Evolutionary conservation across 2,329 filamentous ascomycete genomes (phyloP), one percentile per base, ranked within the genome.

Genomic region (Polychaeton citri): DNA sequence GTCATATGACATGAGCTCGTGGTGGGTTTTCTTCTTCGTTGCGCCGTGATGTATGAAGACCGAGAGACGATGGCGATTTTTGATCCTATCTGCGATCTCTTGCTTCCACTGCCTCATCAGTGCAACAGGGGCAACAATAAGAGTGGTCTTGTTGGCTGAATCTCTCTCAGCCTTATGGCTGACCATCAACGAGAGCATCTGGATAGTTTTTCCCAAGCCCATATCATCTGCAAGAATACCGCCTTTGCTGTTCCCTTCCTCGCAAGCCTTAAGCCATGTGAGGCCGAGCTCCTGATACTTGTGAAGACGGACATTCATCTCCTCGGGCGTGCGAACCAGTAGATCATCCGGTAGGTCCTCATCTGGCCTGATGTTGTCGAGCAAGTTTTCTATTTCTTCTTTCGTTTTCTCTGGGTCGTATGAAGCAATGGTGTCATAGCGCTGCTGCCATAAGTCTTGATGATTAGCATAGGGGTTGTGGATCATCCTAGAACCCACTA

Each of bases 191-290:
- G 86, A 74, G 16, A 95, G 65, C 4, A 82, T 79, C 42, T 88
- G 84, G 17, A 94, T 79, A 0, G 83, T 88, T 59, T 90, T 88
- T 6, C 83, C 83, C 8, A 88, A 63, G 6, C 83, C 83, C 83
- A 88, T 90, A 43, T 85, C 81, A 49, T 85, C 81, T 1, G 78
- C 80, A 17, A 87, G 64, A 37, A 88, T 84, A 16, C 81, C 79
- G 13, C 82, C 82, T 48, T 81, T 85, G 36, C 77, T 75, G 2
- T 63, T 68, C 6, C 81, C 76, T 38, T 73, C 68, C 55, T 88
- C 83, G 65, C 79, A 81, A 5, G 72, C 70, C 48, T 76, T 76
- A 61, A 90, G 72, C 83, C 83, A 90, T 1, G 74, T 69, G 24
- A 88, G 56, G 3, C 80, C 83, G 13, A 88, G 63, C 47, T 82